Conservation (phyloP, 768 basidiomycete genomes). For the Leccinum rimulosum region DNA sequence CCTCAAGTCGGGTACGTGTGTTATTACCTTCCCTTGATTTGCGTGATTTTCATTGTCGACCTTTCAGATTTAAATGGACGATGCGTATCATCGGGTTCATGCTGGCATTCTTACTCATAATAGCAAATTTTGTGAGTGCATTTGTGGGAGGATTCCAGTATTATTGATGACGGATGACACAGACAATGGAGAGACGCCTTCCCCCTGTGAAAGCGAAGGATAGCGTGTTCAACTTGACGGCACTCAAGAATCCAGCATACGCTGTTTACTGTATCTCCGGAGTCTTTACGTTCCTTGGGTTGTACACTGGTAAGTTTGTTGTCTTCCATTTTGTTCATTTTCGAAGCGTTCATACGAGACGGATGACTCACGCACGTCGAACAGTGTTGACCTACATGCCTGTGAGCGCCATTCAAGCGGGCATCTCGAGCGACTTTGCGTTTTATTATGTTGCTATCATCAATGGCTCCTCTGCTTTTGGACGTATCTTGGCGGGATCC, state of each 20-base stretch:
- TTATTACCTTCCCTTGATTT: background rate
- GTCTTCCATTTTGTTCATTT: background rate
- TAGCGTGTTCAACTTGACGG: conserved; percentile 53
- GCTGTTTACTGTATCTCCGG: conserved; percentile 56
- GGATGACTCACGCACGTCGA: background rate
- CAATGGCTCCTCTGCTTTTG: conserved; percentile 63
- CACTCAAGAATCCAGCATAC: conserved; percentile 49
- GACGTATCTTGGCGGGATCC: conserved; percentile 53
- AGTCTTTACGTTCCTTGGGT: conserved; percentile 58
- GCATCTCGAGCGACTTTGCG: conserved; percentile 48
- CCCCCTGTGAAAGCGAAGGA: conserved; percentile 53
- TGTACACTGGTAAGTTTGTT: conserved; percentile 55
- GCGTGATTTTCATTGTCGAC: background rate
- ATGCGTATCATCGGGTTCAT: conserved; percentile 70
- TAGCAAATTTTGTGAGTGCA: conserved; percentile 49
- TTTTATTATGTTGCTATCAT: conserved; percentile 69
- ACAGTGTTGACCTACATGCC: conserved; percentile 69
- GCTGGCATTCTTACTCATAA: conserved; percentile 47
- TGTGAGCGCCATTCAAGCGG: conserved; percentile 49
- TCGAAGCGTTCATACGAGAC: background rate
- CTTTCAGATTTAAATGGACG: conserved; percentile 70
- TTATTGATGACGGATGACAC: background rate
- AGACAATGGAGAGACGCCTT: conserved; percentile 44
- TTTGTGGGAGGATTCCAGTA: too few species aligned
- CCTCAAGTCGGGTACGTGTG: conserved; percentile 49